Evolutionary conservation across 2,329 filamentous ascomycete genomes (phyloP).

Genomic region (Exophiala calicioides): DNA sequence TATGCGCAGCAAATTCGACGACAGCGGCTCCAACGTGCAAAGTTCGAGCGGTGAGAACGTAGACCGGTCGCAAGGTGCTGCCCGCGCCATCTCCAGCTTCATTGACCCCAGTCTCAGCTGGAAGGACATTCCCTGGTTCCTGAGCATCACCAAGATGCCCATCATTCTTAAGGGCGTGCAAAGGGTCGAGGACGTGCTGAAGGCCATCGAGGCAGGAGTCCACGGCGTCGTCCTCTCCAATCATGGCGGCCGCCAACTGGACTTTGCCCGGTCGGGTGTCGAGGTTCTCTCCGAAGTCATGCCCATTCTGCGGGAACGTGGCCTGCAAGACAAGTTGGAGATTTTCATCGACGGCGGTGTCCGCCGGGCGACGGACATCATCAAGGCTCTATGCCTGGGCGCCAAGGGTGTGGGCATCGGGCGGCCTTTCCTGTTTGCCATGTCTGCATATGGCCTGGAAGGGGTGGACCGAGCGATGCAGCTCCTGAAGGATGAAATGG

Average conservation of each 20-base stretch:
- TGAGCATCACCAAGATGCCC: conserved; percentile 85
- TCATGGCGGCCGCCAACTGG: conserved; percentile 91
- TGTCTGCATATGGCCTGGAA: conserved; percentile 84
- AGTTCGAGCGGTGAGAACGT: conserved; percentile 64
- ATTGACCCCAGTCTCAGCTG: conserved; percentile 93
- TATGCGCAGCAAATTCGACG: conserved; percentile 90
- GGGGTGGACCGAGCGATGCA: conserved; percentile 93
- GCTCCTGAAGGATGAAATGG: conserved; percentile 91
- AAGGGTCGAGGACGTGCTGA: conserved; percentile 89
- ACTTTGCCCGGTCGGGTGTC: conserved; percentile 84
- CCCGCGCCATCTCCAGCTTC: conserved; percentile 91
- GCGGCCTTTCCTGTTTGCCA: conserved; percentile 91
- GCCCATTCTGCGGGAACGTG: conserved; percentile 74
- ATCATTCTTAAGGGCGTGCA: conserved; percentile 97
- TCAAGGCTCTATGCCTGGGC: conserved; percentile 91
- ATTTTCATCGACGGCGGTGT: conserved; percentile 90
- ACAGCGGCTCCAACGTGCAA: conserved; percentile 82
- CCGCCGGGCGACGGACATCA: conserved; percentile 85
- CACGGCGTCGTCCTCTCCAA: conserved; percentile 93
- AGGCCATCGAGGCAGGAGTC: conserved; percentile 77
- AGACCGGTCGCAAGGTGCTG: conserved; percentile 87
- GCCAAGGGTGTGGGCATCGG: conserved; percentile 93
- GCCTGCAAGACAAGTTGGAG: conserved; percentile 75
- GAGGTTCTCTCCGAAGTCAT: conserved; percentile 93
- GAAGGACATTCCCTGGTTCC: conserved; percentile 94